phyloP scores from a whole-genome alignment of 2,329 filamentous ascomycete genomes.

The Capronia coronata region DNA sequence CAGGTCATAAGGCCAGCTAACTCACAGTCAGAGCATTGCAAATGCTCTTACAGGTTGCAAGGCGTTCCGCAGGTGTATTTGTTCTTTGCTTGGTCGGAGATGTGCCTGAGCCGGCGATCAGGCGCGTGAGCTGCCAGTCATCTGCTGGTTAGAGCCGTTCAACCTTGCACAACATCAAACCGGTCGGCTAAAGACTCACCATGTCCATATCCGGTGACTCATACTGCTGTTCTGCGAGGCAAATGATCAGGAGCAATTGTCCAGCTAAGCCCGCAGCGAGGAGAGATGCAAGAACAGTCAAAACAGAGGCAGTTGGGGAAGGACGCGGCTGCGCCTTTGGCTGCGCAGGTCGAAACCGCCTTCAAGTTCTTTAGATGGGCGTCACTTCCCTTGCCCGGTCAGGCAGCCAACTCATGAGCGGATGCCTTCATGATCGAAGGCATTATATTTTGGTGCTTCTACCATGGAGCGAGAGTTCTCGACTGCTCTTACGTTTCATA shows the following conservation, averaged over 20 bases:
- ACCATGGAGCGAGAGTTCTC: background rate
- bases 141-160: conserved; percentile 15
- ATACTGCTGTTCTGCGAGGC: conserved; percentile 11
- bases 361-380: background rate
- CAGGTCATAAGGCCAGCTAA: background rate
- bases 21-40: conserved; percentile 54
- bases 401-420: background rate
- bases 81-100: conserved; percentile 44
- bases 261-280: conserved; percentile 5
- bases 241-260: background rate
- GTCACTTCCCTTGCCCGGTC: background rate
- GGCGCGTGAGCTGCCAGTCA: conserved; percentile 50
- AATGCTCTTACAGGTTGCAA: conserved; percentile 55
- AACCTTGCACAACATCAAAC: conserved; percentile 13
- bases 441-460: background rate
- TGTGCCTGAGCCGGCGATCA: conserved; percentile 52
- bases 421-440: background rate
- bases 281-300: background rate
- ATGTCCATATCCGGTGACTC: conserved; percentile 37
- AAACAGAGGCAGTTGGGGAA: background rate
- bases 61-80: conserved; percentile 54
- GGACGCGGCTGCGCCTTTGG: background rate
- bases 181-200: conserved; percentile 32
- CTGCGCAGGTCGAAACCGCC: background rate
- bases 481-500: background rate